Percentiles rank a stretch among this genome's conserved stretches.
These are phyloP conservation scores for Stachybotrys echinatus DNA, from an alignment of 2,329 filamentous ascomycete species.

Conservation along the genomic window DNA sequence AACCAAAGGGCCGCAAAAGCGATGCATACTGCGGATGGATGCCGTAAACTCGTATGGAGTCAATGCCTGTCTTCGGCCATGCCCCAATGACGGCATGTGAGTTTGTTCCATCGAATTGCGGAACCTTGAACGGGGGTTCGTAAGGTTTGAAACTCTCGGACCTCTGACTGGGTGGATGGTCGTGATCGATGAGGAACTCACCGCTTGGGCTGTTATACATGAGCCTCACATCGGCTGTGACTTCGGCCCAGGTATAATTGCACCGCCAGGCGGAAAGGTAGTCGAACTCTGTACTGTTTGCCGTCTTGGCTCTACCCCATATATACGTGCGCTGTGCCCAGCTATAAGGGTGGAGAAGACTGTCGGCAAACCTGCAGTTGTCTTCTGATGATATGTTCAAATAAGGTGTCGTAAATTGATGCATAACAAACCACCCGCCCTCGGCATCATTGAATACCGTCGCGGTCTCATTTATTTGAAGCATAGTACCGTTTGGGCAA, in stretches of 20 bases:
- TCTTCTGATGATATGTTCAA: too few relatives aligned
- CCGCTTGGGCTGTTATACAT: background rate
- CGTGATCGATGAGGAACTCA: background rate
- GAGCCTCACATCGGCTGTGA: background rate
- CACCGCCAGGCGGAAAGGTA: slow-evolving; percentile 1
- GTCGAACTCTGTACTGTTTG: background rate
- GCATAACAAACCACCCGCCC: background rate
- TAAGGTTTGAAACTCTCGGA: background rate
- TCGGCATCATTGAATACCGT: background rate
- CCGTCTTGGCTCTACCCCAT: background rate
- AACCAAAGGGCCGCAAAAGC: background rate
- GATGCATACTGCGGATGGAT: background rate
- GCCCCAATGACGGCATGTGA: background rate
- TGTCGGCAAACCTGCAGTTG: too few relatives aligned
- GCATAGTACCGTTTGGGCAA: background rate
- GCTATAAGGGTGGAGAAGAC: too few relatives aligned
- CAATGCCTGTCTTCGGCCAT: too few relatives aligned
- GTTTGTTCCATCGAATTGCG: background rate
- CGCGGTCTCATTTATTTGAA: too few relatives aligned
- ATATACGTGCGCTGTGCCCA: too few relatives aligned
- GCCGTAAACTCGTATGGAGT: background rate
- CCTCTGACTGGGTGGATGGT: background rate
- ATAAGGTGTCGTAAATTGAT: background rate
- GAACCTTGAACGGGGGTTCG: background rate
- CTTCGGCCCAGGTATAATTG: slow-evolving; percentile 1